Evolutionary conservation across 179 eudicot species (phyloP).

Genomic region (Beta corolliflora): DNA sequence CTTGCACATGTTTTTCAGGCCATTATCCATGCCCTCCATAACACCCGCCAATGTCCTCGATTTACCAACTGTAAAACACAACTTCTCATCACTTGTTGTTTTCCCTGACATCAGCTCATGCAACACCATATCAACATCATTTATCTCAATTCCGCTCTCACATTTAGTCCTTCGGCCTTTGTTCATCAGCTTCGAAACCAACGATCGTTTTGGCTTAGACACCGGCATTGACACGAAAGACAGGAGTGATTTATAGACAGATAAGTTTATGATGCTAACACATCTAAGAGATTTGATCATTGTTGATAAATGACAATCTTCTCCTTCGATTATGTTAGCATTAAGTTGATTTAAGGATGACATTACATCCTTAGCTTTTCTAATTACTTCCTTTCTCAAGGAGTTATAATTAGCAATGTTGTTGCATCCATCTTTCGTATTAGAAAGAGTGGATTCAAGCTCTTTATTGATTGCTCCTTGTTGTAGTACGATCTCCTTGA

Average conservation of each 20-base stretch:
- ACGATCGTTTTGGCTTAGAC: conserved; percentile 26
- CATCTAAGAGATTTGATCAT: conserved; percentile 37
- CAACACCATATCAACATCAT: conserved; percentile 19
- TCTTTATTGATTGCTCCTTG: conserved; percentile 8
- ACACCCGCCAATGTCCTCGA: conserved; percentile 17
- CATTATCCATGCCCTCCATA: conserved; percentile 15
- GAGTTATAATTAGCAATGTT: conserved; percentile 2
- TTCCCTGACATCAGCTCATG: conserved; percentile 18
- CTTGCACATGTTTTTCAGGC: conserved; percentile 26
- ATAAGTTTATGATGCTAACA: conserved; percentile 30
- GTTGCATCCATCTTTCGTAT: neutral
- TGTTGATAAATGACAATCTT: conserved; percentile 5
- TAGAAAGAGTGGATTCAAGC: neutral
- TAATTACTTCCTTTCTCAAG: conserved; percentile 22
- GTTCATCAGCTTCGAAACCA: conserved; percentile 26
- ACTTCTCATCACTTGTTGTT: neutral
- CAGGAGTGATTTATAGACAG: conserved; percentile 31
- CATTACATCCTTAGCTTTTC: conserved; percentile 4
- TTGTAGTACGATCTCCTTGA: conserved; percentile 13
- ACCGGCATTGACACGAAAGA: conserved; percentile 36
- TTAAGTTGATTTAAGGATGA: neutral
- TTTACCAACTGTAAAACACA: conserved; percentile 9
- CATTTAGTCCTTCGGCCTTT: neutral
- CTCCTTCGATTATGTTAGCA: conserved; percentile 8
- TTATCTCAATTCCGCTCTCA: conserved; percentile 19